These are phyloP conservation scores for Suillus subalutaceus DNA, from an alignment of 768 basidiomycete species.

Conservation along the genomic window DNA sequence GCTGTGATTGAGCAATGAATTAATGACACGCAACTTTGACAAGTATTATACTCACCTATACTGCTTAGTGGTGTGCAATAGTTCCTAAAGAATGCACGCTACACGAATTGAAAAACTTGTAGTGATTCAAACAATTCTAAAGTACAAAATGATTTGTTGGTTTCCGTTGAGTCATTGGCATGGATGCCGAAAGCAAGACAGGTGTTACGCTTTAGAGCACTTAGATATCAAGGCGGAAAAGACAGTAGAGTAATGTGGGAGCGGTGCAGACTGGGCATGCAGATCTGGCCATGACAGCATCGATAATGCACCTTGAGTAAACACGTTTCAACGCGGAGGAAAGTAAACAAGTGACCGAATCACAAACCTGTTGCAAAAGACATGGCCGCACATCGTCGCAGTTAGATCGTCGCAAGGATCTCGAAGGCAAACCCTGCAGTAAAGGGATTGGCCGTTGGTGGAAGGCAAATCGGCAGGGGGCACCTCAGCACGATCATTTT, in stretches of 20 bases:
- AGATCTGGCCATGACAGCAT: constrained; percentile 46
- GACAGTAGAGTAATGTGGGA: constrained; percentile 55
- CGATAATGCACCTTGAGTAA: constrained; percentile 53
- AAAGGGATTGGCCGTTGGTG: constrained; percentile 27
- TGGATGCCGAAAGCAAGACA: neutral
- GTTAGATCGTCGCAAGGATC: constrained; percentile 56
- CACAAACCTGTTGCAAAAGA: constrained; percentile 60
- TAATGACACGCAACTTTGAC: neutral
- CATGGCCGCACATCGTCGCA: constrained; percentile 63
- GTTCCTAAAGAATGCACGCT: neutral
- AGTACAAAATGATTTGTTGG: neutral
- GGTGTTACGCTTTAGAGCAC: neutral
- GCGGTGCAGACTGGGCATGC: constrained; percentile 56
- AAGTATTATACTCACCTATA: neutral
- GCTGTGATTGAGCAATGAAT: neutral
- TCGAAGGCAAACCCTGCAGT: constrained; percentile 53
- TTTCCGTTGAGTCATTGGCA: neutral
- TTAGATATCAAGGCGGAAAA: constrained; percentile 53
- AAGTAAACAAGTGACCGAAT: constrained; percentile 8
- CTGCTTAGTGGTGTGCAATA: neutral
- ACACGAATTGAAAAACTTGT: neutral
- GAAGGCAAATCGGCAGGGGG: neutral
- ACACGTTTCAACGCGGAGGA: constrained; percentile 4
- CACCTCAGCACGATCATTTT: neutral
- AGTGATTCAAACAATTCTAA: constrained; percentile 2